Evolutionary conservation across 2,329 filamentous ascomycete species (phyloP), one percentile per base, ranked within the genome.

Genomic region (Catunica adiposa): DNA sequence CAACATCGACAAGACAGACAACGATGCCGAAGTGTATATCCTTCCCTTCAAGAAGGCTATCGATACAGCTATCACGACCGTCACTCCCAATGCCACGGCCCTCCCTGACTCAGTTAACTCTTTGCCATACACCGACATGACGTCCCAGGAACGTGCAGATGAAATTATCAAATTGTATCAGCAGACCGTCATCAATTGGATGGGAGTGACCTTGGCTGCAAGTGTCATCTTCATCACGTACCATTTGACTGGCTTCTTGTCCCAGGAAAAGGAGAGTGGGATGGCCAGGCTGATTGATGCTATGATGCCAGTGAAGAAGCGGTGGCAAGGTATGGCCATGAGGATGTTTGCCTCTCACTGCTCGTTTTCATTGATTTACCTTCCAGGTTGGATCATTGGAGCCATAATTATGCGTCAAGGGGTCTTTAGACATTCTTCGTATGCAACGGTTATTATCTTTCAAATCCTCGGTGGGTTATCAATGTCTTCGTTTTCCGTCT

Each of bases 221-320:
- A 84, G 82, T 20, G 76, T 92, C 55, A 81, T 92, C 48, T 87
- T 86, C 55, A 78, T 95, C 25, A 83, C 83, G 38, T 96, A 95
- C 65, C 89, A 96, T 63, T 73, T 94, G 56, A 86, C 87, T 0
- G 89, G 89, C 7, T 81, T 89, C 62, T 83, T 94, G 65, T 89
- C 89, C 6, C 80, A 82, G 1, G 89, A 96, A 68, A 75, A 89
- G 56, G 89, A 96, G 70, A 73, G 81, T 15, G 89, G 89, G 57
- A 92, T 95, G 77, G 86, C 86, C 3, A 86, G 89, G 60, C 73
- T 96, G 26, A 80, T 96, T 46, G 89, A 96, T 67, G 84, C 87
- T 55, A 95, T 94, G 87, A 89, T 92, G 74, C 84, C 86, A 0
- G 86, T 86, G 56, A 75, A 76, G 55, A 75, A 75, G 51, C 72